Evolutionary conservation across 257 asterid species (phyloP).

Genomic region (Rhazya stricta): DNA sequence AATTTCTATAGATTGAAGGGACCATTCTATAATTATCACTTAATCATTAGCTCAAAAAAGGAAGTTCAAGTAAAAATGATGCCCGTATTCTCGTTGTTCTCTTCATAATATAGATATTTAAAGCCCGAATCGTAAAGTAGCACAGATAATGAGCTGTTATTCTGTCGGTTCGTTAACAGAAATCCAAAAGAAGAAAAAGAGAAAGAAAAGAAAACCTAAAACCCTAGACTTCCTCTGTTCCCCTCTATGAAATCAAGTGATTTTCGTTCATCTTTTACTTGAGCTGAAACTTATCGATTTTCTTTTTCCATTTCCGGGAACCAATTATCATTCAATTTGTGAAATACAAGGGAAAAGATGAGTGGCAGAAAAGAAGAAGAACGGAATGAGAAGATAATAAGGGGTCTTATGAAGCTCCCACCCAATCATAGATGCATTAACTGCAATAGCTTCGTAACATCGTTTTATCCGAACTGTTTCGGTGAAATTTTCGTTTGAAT

Average conservation of each 20-base stretch:
- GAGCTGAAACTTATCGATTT: not conserved
- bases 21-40: no score
- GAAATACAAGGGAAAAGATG: slow-evolving; percentile 30
- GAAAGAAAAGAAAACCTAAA: not conserved
- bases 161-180: not conserved
- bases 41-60: no score
- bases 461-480: not conserved
- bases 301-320: not conserved
- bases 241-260: not conserved
- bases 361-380: slow-evolving; percentile 75
- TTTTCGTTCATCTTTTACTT: not conserved
- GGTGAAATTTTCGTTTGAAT: not conserved
- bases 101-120: no score
- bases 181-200: not conserved
- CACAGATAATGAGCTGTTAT: not conserved
- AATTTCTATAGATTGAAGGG: no score
- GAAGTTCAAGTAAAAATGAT: no score
- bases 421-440: slow-evolving; percentile 96
- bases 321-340: not conserved
- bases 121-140: no score
- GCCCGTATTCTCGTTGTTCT: no score
- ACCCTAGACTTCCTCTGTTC: not conserved
- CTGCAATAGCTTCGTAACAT: slow-evolving; percentile 82
- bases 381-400: slow-evolving; percentile 82
- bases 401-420: slow-evolving; percentile 97